Evolutionary conservation across 305 asterid genomes (phyloP).

Genomic region (Fraxinus xanthoxyloides): DNA sequence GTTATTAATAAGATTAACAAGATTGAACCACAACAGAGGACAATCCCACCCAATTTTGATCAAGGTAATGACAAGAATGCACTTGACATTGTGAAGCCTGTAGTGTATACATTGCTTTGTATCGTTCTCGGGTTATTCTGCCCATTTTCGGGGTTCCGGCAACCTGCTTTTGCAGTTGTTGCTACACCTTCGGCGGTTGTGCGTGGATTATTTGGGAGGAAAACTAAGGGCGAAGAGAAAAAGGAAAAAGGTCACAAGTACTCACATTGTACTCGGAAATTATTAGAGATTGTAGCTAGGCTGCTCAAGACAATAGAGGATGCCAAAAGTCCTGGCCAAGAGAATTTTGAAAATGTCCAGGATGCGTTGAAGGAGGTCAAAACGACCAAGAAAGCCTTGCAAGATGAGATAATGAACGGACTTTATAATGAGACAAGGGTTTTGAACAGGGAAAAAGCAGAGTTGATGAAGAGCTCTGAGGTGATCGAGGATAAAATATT

Average conservation of each 20-base stretch:
- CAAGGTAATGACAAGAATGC: constrained; percentile 28
- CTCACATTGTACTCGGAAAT: constrained; percentile 57
- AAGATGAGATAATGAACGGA: constrained; percentile 60
- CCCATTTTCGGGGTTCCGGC: constrained; percentile 50
- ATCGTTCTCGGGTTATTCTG: constrained; percentile 49
- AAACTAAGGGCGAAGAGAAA: constrained; percentile 24
- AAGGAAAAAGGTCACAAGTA: constrained; percentile 48
- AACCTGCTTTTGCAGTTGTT: constrained; percentile 48
- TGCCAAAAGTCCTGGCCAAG: constrained; percentile 38
- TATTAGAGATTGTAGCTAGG: constrained; percentile 47
- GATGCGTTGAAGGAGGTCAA: constrained; percentile 59
- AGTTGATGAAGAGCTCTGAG: constrained; percentile 38
- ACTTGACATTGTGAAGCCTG: constrained; percentile 50
- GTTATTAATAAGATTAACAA: constrained; percentile 1
- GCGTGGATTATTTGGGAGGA: constrained; percentile 21
- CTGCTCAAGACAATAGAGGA: constrained; percentile 57
- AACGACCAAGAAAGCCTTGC: constrained; percentile 47
- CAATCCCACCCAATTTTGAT: background rate
- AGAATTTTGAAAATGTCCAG: constrained; percentile 36
- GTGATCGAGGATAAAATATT: constrained; percentile 33
- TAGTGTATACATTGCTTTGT: constrained; percentile 50
- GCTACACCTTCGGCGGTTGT: constrained; percentile 33
- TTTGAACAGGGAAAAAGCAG: constrained; percentile 43
- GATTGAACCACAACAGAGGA: constrained; percentile 4
- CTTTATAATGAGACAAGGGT: constrained; percentile 52